A percentile compares a stretch with the other conserved stretches of the same genome.
Conservation (phyloP, 306 rosid genomes). For the Ziziphus jujuba region DNA sequence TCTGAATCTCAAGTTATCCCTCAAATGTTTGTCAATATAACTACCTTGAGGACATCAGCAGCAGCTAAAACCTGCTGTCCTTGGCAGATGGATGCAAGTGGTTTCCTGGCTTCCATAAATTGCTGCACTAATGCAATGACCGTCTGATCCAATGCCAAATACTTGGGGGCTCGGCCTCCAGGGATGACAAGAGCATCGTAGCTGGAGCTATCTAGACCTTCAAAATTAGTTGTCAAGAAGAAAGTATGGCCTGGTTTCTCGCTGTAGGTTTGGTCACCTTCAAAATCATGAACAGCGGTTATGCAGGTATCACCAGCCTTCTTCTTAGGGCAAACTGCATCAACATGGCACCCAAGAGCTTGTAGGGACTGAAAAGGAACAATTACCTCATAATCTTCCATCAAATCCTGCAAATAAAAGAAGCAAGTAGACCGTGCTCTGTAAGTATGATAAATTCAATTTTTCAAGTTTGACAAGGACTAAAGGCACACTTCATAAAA, state of each 20-base stretch:
- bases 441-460: background rate
- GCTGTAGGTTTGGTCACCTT: constrained; percentile 88
- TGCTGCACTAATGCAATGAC: constrained; percentile 43
- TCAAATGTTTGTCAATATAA: background rate
- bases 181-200: constrained; percentile 64
- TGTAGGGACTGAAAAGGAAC: constrained; percentile 87
- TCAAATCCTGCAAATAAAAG: constrained; percentile 59
- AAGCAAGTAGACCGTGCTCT: background rate
- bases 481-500: too few relatives aligned
- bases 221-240: constrained; percentile 57
- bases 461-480: too few relatives aligned
- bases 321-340: constrained; percentile 79
- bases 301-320: constrained; percentile 73
- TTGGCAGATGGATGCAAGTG: constrained; percentile 60
- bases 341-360: constrained; percentile 87
- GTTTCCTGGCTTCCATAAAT: constrained; percentile 45
- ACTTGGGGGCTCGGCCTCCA: constrained; percentile 58
- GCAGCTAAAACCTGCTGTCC: constrained; percentile 87
- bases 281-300: constrained; percentile 84
- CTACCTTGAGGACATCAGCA: constrained; percentile 80
- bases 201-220: constrained; percentile 49
- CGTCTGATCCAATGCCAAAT: constrained; percentile 40
- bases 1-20: too few relatives aligned
- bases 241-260: constrained; percentile 78
- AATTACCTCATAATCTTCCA: constrained; percentile 82